These are phyloP conservation scores for Apiospora rasikravindrae DNA, from an alignment of 2,329 filamentous ascomycete genomes.

Conservation along the genomic window DNA sequence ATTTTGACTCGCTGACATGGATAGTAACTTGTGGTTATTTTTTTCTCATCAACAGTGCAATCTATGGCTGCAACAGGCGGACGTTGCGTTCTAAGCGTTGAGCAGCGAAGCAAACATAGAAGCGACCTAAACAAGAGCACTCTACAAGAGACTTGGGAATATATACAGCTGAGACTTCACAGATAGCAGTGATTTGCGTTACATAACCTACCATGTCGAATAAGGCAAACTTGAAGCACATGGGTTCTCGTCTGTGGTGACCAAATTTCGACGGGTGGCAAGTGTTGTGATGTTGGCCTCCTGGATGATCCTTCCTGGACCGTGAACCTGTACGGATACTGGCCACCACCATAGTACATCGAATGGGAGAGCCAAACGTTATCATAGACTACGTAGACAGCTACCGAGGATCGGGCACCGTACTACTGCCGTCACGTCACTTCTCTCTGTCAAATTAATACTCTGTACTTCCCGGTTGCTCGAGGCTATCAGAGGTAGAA, in stretches of 20 bases:
- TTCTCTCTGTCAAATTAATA: too few species aligned
- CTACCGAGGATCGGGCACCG: too few species aligned
- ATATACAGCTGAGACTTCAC: background rate
- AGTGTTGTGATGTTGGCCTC: too few species aligned
- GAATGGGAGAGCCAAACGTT: too few species aligned
- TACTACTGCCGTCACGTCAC: too few species aligned
- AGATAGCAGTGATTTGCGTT: background rate
- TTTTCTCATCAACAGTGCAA: background rate
- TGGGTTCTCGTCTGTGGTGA: background rate
- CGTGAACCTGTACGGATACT: too few species aligned
- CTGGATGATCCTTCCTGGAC: too few species aligned
- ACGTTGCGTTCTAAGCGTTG: background rate
- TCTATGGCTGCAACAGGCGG: background rate
- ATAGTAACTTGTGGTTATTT: background rate
- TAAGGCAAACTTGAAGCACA: background rate
- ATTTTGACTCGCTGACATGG: background rate
- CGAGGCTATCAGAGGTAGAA: too few species aligned
- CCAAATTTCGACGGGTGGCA: background rate
- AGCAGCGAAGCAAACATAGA: background rate
- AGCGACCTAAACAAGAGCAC: background rate
- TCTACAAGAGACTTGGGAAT: background rate
- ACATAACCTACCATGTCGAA: background rate
- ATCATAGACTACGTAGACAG: too few species aligned
- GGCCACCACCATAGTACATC: too few species aligned
- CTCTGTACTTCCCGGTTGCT: too few species aligned